These are phyloP conservation scores for Setaria viridis DNA, from an alignment of 202 grass and related monocot species.

Conservation along the genomic window DNA sequence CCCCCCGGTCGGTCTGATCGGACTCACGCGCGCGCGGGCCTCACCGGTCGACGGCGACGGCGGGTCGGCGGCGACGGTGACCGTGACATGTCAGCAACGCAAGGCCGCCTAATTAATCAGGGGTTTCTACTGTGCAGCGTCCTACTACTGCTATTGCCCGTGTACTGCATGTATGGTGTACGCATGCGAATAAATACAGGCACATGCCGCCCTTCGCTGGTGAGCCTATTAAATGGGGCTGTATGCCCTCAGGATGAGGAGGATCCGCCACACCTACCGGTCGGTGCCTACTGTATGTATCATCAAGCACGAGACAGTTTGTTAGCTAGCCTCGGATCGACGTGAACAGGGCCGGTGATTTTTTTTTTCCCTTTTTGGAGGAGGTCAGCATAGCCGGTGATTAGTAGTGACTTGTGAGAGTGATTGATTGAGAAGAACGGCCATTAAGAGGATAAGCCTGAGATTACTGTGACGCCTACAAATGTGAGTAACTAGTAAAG, in stretches of 20 bases:
- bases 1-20: too few species aligned
- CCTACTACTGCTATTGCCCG: neutral
- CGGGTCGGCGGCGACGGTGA: neutral
- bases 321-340: neutral
- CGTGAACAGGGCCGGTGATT: neutral
- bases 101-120: neutral
- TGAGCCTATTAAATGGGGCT: constrained; percentile 14
- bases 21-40: too few species aligned
- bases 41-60: neutral
- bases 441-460: neutral
- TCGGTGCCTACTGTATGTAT: neutral
- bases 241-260: too few species aligned
- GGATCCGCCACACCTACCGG: neutral
- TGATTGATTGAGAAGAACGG: too few species aligned
- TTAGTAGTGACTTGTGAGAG: too few species aligned
- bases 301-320: neutral
- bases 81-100: neutral
- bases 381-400: too few species aligned
- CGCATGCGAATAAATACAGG: constrained; percentile 9
- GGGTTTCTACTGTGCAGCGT: neutral
- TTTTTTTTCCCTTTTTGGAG: too few species aligned
- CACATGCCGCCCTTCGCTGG: constrained; percentile 4
- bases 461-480: neutral
- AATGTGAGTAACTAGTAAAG: neutral
- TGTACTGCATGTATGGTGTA: neutral